Evolutionary conservation across 2,329 filamentous ascomycete species (phyloP).

Genomic region (Venturia aucupariae): DNA sequence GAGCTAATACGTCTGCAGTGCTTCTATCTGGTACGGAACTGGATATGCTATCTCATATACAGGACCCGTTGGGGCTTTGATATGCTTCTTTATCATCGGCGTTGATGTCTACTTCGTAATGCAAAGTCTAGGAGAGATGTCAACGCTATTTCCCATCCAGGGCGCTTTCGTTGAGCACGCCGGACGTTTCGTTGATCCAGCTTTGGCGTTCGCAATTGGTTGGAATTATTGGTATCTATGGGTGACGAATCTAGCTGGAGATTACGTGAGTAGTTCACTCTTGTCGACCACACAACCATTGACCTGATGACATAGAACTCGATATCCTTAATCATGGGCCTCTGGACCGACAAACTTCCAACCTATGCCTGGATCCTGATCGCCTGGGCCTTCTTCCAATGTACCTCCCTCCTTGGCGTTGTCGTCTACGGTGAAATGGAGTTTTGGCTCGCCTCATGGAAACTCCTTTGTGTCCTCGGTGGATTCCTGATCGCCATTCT

Average conservation of each 20-base stretch:
- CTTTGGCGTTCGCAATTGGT: constrained; percentile 29
- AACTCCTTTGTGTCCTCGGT: constrained; percentile 10
- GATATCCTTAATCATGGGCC: constrained; percentile 6
- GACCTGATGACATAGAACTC: constrained; percentile 9
- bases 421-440: constrained; percentile 11
- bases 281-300: neutral
- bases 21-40: constrained; percentile 16
- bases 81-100: constrained; percentile 18
- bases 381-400: constrained; percentile 6
- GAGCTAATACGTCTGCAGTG: neutral
- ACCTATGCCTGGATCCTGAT: constrained; percentile 4
- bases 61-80: constrained; percentile 40
- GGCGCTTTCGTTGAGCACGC: constrained; percentile 13
- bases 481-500: constrained; percentile 15
- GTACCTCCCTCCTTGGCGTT: constrained; percentile 6
- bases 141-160: constrained; percentile 12
- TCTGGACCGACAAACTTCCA: constrained; percentile 6
- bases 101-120: constrained; percentile 14
- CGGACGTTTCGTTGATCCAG: constrained; percentile 13
- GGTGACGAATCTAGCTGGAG: neutral
- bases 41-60: constrained; percentile 29
- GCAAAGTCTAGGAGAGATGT: constrained; percentile 15
- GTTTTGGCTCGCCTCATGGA: constrained; percentile 36
- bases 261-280: neutral
- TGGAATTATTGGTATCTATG: constrained; percentile 14